Conservation (phyloP, 345 rosid species). For the Dimocarpus longan region DNA sequence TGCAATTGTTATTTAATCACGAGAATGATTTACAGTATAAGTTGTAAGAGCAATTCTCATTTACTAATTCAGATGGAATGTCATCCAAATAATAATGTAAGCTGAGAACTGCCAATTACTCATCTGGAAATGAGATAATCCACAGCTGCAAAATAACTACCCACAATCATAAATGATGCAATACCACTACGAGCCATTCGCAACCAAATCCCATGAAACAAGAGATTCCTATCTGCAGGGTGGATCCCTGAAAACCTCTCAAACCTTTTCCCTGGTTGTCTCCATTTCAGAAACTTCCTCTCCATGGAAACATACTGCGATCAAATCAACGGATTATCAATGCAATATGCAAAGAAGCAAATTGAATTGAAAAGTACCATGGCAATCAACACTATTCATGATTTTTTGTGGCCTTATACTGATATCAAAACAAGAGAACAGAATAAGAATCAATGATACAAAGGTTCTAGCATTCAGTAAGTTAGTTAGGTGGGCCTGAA, state of each 20-base stretch:
- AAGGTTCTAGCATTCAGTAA: background rate
- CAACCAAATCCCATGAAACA: conserved; percentile 66
- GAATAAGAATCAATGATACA: background rate
- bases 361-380: background rate
- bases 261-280: conserved; percentile 72
- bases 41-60: background rate
- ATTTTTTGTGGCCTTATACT: background rate
- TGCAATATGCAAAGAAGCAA: background rate
- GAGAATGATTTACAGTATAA: background rate
- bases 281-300: conserved; percentile 77
- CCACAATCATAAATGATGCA: conserved; percentile 64
- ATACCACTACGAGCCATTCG: conserved; percentile 76
- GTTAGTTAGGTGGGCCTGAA: background rate
- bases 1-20: background rate
- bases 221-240: conserved; percentile 74
- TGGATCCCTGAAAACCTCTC: conserved; percentile 90
- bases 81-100: background rate
- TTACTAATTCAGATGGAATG: background rate
- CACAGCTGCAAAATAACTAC: conserved; percentile 63
- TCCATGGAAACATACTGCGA: conserved; percentile 70
- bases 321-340: background rate
- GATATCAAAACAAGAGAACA: background rate
- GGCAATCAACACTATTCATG: background rate
- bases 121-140: conserved; percentile 42
- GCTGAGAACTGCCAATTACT: conserved; percentile 1